phyloP scores from a whole-genome alignment of 1,284 basidiomycete species.

The Trametes pubescens region DNA sequence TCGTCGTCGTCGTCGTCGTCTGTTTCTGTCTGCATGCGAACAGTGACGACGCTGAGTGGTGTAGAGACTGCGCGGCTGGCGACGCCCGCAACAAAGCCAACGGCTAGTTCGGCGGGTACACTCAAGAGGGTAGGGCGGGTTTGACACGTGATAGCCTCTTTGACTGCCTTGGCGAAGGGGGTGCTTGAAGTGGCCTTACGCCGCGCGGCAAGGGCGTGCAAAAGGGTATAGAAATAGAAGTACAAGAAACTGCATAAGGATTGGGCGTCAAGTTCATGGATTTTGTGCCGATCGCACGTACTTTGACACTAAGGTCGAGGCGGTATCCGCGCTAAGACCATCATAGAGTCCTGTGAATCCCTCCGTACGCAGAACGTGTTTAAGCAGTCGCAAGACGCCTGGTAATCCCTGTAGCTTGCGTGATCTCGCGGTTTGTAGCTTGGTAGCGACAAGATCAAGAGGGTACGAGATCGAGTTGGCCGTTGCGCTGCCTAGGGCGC shows the following conservation, averaged over 20 bases:
- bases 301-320: slow-evolving; percentile 62
- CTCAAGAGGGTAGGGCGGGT: slow-evolving; percentile 34
- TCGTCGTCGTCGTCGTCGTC: slow-evolving; percentile 40
- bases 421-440: slow-evolving; percentile 46
- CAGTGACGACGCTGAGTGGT: slow-evolving; percentile 60
- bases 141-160: slow-evolving; percentile 22
- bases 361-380: slow-evolving; percentile 47
- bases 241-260: slow-evolving; percentile 50
- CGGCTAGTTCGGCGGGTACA: slow-evolving; percentile 55
- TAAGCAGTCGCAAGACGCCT: slow-evolving; percentile 48
- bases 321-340: slow-evolving; percentile 58
- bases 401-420: slow-evolving; percentile 45
- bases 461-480: slow-evolving; percentile 63
- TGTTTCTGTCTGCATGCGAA: slow-evolving; percentile 54
- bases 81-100: slow-evolving; percentile 62
- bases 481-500: slow-evolving; percentile 59
- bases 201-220: slow-evolving; percentile 41
- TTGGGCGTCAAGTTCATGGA: neutral
- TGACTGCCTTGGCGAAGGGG: slow-evolving; percentile 22
- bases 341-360: slow-evolving; percentile 57
- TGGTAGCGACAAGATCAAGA: slow-evolving; percentile 60
- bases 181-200: slow-evolving; percentile 18
- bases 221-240: slow-evolving; percentile 45
- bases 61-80: slow-evolving; percentile 61
- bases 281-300: slow-evolving; percentile 36